Base-by-base conservation (phyloP, 2,329 filamentous ascomycete species). In the Colletotrichum horii region DNA sequence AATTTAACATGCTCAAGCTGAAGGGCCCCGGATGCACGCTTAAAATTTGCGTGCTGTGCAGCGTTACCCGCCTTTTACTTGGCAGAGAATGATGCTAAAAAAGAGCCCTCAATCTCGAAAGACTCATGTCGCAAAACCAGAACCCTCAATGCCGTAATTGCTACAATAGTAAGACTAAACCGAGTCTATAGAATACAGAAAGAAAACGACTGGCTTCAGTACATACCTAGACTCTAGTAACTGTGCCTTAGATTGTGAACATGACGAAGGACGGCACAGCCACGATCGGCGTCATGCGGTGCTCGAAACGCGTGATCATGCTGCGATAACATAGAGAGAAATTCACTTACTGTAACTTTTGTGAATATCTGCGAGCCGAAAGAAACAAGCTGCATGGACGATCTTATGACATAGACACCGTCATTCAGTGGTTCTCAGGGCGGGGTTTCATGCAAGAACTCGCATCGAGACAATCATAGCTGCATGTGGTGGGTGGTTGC, bases 91-190 rank as follows among this genome's bases (percentile, higher is more conserved):
- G 43, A 22, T 52, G 43, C 6, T 4, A 22, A 52, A 52, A 6
- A 22, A 8, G n/a, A 52, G 43, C 3, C 4, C 0, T 8, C 3
- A 14, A 52, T 24, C 24, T 52, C 43, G 43, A 52, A 22, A 22
- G n/a, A 3, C n/a, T 52, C n/a, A 52, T 14, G 43, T 52, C 11
- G 43, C 43, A 52, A 52, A 22, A 52, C 4, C 14, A 48, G 19
- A 5, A 52, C 6, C n/a, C 14, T 52, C 43, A 14, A 8, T 3
- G 22, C 2, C 43, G 4, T 1, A 4, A 3, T 22, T 11, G n/a
- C 1, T 14, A 0, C 4, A 22, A 4, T 52, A 22, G 1, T 52
- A 52, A 14, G n/a, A 22, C 43, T 52, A 14, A 52, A 1, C 0
- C 2, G 3, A n/a, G 38, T 48, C 38, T 48, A 6, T 19, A 6